Evolutionary conservation across 495 filamentous ascomycete genomes (phyloP), one percentile per base, ranked within the genome.

Genomic region (Massariosphaeria phaeospora): DNA sequence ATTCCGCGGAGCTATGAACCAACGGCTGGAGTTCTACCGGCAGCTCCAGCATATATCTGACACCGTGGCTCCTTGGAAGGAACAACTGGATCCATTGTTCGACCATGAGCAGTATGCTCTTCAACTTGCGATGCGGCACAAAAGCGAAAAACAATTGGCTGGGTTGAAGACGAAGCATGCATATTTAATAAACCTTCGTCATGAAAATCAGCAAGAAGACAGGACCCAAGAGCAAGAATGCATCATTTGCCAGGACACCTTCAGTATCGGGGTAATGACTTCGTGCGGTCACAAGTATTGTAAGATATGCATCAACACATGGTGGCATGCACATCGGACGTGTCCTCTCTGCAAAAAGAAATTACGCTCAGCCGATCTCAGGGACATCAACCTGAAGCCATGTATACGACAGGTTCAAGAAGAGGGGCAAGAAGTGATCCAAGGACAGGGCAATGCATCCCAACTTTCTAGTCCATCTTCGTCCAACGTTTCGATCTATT

Each of bases 31-130:
- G 33, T 96, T 85, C 55, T 96, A 96, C 67, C 80, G 84, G 0
- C 91, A 96, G 60, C 72, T 98, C 17, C 91, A 96, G 65, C 76
- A 79, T 15, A 80, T 96, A 29, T 96, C 91, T 0, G 90, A 96
- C 68, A 89, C 78, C 20, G 88, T 96, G 0, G 79, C 77, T 8
- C 84, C 85, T 7, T 84, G 84, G 36, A 82, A 88, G 56, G 75
- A 80, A 34, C 74, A 80, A 41, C 71, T 73, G 48, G 70, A 75
- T 27, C 72, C 73, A 3, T 66, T 70, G 42, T 68, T 76, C 10
- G 64, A 78, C 61, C 67, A 67, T 30, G 67, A 56, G 39, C 62
- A 55, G 18, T 63, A 74, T 10, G 26, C 64, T 8, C 23, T 7
- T 11, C 41, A 59, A 33, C 47, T 17, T 8, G 60, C 68, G 27